These are phyloP conservation scores for Dictyostelium firmibasis DNA, from an alignment of 78 protist species.

Conservation along the genomic window DNA sequence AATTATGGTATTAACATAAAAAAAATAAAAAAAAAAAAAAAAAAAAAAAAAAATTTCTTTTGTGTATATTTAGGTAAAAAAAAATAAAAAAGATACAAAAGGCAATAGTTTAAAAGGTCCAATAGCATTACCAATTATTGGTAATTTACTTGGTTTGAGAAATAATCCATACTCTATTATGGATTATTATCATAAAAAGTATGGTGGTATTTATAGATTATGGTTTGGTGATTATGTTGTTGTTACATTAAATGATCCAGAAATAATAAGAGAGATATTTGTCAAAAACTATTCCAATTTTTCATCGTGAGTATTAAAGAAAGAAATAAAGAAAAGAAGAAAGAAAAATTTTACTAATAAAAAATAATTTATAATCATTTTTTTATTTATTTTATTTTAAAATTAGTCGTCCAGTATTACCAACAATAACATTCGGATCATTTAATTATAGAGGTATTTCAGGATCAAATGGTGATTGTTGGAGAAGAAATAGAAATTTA, in stretches of 20 bases:
- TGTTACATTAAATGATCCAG: neutral
- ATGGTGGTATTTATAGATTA: conserved; percentile 31
- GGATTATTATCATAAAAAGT: neutral
- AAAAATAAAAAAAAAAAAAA: too few species aligned
- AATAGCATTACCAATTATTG: conserved; percentile 21
- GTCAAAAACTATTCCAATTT: neutral
- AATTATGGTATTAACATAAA: too few species aligned
- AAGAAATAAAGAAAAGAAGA: too few species aligned
- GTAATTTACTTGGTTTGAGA: conserved; percentile 12
- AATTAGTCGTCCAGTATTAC: conserved; percentile 9
- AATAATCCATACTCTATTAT: neutral
- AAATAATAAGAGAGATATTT: neutral
- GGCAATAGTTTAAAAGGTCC: neutral
- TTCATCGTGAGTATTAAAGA: neutral
- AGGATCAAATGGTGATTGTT: neutral
- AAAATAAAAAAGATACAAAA: neutral
- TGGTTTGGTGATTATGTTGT: conserved; percentile 46
- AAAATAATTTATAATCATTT: neutral
- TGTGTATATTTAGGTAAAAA: neutral
- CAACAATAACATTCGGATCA: neutral
- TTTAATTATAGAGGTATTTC: neutral
- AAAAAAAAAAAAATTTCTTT: too few species aligned
- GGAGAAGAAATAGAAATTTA: conserved; percentile 12
- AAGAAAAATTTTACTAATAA: neutral
- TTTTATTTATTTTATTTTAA: neutral